A percentile compares a stretch with the other conserved stretches of the same genome.
phyloP scores from a whole-genome alignment of 2,329 filamentous ascomycete species.

The Beauveria caledonica region DNA sequence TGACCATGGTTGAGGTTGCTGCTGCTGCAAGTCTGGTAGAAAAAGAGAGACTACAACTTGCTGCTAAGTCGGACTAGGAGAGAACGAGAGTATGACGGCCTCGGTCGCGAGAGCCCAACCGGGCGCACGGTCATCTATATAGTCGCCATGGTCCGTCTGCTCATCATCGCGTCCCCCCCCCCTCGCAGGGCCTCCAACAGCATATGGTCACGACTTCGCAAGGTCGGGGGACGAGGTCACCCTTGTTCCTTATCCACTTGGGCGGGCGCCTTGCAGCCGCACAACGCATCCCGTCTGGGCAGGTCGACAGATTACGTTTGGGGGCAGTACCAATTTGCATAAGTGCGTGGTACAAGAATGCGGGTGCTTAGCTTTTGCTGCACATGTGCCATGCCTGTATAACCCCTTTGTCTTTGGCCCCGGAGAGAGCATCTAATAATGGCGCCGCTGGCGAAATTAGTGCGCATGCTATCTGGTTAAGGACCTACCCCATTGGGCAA shows the following conservation, averaged over 20 bases:
- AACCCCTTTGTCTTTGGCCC: background rate
- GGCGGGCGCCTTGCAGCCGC: slow-evolving; percentile 1
- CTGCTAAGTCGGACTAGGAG: background rate
- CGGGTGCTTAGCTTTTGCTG: background rate
- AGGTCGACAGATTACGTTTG: slow-evolving; percentile 3
- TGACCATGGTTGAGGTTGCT: slow-evolving; percentile 26
- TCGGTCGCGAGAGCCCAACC: background rate
- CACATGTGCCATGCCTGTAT: background rate
- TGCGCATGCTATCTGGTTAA: background rate
- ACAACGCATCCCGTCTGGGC: slow-evolving; percentile 6
- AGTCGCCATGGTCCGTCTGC: background rate
- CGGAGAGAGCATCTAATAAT: background rate
- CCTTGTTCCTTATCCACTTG: background rate
- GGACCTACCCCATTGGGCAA: slow-evolving; percentile 6
- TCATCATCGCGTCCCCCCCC: background rate
- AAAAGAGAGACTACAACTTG: background rate
- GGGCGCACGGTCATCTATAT: background rate
- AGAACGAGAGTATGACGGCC: background rate
- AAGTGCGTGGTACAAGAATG: background rate
- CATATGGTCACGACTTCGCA: background rate
- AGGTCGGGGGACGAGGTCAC: background rate
- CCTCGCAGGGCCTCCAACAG: background rate
- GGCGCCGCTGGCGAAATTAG: background rate
- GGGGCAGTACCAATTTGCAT: background rate
- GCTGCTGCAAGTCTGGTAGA: background rate